Base-by-base conservation (phyloP, 805 yeast genomes). In the Yarrowia deformans region DNA sequence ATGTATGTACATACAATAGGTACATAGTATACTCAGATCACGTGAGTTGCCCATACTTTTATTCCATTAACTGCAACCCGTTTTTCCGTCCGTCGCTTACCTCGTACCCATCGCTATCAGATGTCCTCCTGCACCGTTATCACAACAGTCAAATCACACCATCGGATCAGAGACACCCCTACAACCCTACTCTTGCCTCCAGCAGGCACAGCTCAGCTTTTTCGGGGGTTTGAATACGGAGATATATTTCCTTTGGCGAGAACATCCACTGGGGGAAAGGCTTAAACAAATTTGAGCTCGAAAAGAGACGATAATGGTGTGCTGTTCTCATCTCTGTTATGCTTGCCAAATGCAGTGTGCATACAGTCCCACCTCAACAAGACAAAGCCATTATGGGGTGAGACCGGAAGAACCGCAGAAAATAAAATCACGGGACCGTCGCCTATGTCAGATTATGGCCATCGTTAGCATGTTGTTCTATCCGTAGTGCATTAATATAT, bases 121-220 rank as follows among this genome's bases (percentile, higher is more conserved):
- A 19, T 13, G 32, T 46, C 13, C 29, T 46, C 13, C 29, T 32
- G 54, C 32, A 7, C 58, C 29, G 40, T 52, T 49, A 49, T 49
- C 54, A 18, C n/a, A 12, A 19, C 10, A 18, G 54, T 32, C 54
- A 52, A 50, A 52, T 52, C 58, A 52, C 40, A 52, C 58, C 58
- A 52, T 52, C 18, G 56, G 29, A 52, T 34, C 42, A 52, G 7
- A 18, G 39, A 5, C 32, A 1, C 39, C 54, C 39, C 54, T 23
- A 16, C 54, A 49, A 16, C 35, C 35, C 16, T 29, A 48, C 35
- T 48, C 29, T 29, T 48, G 52, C 52, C 18, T 48, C 52, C n/a
- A 29, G 23, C 8, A 5, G 35, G 35, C 35, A n/a, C 18, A 48
- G 29, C 52, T 48, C 52, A 48, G 8, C 56, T 6, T 12, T 18